Evolutionary conservation across 2,329 filamentous ascomycete genomes (phyloP).

Genomic region (Xylaria sp.): DNA sequence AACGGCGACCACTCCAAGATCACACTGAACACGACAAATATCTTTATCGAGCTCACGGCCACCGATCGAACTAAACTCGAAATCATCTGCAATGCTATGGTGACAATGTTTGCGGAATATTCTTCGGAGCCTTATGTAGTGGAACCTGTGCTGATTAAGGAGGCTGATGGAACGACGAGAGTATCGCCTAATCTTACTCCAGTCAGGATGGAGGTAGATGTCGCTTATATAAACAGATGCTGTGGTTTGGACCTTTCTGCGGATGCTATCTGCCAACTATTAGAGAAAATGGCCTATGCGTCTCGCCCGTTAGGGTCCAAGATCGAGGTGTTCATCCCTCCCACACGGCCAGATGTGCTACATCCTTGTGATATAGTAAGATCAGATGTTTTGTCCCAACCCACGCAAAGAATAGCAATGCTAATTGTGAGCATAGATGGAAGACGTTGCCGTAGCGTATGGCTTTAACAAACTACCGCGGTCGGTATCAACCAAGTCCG

Average conservation of each 20-base stretch:
- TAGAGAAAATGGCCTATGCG: slow-evolving; percentile 90
- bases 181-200: slow-evolving; percentile 84
- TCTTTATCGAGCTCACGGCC: slow-evolving; percentile 97
- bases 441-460: slow-evolving; percentile 95
- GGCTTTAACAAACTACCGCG: slow-evolving; percentile 97
- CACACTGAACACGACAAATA: slow-evolving; percentile 86
- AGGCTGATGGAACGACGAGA: slow-evolving; percentile 87
- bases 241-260: slow-evolving; percentile 83
- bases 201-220: slow-evolving; percentile 80
- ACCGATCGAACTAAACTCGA: slow-evolving; percentile 96
- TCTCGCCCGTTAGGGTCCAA: slow-evolving; percentile 78
- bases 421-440: slow-evolving; percentile 68
- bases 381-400: background rate
- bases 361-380: slow-evolving; percentile 86
- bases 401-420: background rate
- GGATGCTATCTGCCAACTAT: slow-evolving; percentile 78
- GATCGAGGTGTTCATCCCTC: slow-evolving; percentile 84
- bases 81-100: slow-evolving; percentile 93
- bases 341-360: slow-evolving; percentile 92
- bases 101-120: slow-evolving; percentile 97
- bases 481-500: slow-evolving; percentile 78
- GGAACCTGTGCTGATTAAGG: slow-evolving; percentile 90
- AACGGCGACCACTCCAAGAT: slow-evolving; percentile 98
- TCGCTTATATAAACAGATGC: slow-evolving; percentile 94
- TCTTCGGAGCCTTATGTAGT: slow-evolving; percentile 89